Percentiles rank a stretch among this genome's conserved stretches.
Evolutionary conservation across 257 asterid species (phyloP).

Genomic region (Verbena officinalis): DNA sequence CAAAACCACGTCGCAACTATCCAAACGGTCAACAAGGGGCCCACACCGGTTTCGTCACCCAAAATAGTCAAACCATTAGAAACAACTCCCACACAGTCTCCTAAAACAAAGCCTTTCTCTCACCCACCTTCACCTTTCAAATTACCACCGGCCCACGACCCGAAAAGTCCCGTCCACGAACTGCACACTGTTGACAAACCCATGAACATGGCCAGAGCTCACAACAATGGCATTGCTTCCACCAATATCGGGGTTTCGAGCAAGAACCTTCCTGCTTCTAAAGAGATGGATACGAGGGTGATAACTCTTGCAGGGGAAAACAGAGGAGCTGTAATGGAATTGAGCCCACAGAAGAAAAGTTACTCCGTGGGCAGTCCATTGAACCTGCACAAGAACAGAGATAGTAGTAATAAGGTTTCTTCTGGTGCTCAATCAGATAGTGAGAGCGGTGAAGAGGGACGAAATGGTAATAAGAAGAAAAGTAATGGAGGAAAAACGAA

Average conservation of each 20-base stretch:
- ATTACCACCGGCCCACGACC: conserved; percentile 38
- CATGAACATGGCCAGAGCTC: conserved; percentile 1
- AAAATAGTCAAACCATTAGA: conserved; percentile 36
- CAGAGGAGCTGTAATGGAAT: conserved; percentile 78
- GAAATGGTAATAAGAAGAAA: too few relatives aligned
- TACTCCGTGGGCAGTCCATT: conserved; percentile 13
- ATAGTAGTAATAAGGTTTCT: not conserved
- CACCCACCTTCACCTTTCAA: conserved; percentile 59
- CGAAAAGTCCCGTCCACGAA: conserved; percentile 6
- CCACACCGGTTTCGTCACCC: conserved; percentile 46
- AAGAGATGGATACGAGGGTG: conserved; percentile 46
- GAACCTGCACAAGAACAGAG: conserved; percentile 18
- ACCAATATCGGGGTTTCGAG: conserved; percentile 25
- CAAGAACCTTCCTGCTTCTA: conserved; percentile 38
- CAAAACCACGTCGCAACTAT: conserved; percentile 24
- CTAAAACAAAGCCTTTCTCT: conserved; percentile 32
- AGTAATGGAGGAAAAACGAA: conserved; percentile 20
- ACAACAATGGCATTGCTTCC: conserved; percentile 3
- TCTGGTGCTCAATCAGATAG: conserved; percentile 34
- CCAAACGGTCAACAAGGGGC: conserved; percentile 17
- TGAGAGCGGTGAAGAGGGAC: conserved; percentile 37
- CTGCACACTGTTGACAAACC: conserved; percentile 39
- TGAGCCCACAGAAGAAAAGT: conserved; percentile 43
- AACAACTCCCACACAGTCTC: conserved; percentile 42
- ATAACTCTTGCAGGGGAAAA: conserved; percentile 79